Conservation (phyloP, 805 yeast genomes). For the Saccharomycopsis sp. region DNA sequence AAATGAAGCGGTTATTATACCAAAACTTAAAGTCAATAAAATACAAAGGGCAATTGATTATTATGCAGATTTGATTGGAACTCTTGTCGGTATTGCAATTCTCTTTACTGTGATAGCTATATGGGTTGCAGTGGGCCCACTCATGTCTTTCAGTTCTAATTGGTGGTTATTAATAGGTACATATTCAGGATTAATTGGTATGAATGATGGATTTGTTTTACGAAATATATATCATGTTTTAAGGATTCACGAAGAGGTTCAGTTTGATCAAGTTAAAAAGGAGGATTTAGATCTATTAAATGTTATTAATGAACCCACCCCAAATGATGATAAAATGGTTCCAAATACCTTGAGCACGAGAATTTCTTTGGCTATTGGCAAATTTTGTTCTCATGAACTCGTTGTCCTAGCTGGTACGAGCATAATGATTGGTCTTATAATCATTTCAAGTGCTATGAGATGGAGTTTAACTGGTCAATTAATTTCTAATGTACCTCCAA, state of each 20-base stretch:
- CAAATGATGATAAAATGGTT: no score
- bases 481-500: conserved; percentile 36
- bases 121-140: conserved; percentile 34
- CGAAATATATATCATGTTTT: conserved; percentile 31
- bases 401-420: no score
- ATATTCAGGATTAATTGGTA: conserved; percentile 39
- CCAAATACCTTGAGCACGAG: no score
- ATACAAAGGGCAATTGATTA: conserved; percentile 30
- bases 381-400: no score
- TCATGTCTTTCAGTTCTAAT: conserved; percentile 32
- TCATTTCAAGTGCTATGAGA: conserved; percentile 29
- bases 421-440: conserved; percentile 29
- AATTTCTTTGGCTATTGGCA: conserved; percentile 28
- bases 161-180: conserved; percentile 45
- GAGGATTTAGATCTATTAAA: conserved; percentile 31
- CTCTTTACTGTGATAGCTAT: conserved; percentile 29
- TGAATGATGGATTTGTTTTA: conserved; percentile 36
- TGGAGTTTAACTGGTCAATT: conserved; percentile 38
- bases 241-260: no score
- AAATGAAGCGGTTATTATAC: conserved; percentile 25
- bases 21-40: conserved; percentile 21
- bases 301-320: neutral
- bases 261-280: no score
- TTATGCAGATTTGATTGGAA: conserved; percentile 38
- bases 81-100: conserved; percentile 34